Conservation (phyloP, 129 eudicot species). For the Pseudognaphalium luteoalbum region DNA sequence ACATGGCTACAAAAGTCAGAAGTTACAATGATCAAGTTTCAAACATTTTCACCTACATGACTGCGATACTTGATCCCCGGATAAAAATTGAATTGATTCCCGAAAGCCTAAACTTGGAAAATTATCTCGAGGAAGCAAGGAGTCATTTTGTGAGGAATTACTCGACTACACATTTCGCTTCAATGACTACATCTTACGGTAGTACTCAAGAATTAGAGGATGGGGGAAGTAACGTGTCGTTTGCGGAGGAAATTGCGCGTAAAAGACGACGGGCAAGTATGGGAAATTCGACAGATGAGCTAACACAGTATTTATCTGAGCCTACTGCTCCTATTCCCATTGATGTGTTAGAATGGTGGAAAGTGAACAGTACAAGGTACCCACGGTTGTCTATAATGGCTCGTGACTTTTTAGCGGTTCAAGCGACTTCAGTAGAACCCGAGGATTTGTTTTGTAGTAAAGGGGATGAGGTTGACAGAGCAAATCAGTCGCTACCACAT, state of each 20-base stretch:
- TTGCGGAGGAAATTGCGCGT: constrained; percentile 97
- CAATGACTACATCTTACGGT: constrained; percentile 44
- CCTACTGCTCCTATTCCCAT: constrained; percentile 78
- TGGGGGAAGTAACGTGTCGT: constrained; percentile 62
- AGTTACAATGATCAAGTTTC: constrained; percentile 65
- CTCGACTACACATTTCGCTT: constrained; percentile 55
- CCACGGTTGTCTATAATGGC: constrained; percentile 89
- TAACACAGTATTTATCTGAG: constrained; percentile 79
- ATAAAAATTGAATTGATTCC: constrained; percentile 84
- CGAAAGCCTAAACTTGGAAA: constrained; percentile 68
- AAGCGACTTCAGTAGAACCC: constrained; percentile 65
- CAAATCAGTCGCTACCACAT: constrained; percentile 45
- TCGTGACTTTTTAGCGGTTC: constrained; percentile 80
- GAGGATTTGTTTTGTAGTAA: constrained; percentile 72
- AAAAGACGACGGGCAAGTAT: constrained; percentile 76
- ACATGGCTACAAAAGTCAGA: constrained; percentile 63
- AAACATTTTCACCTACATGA: constrained; percentile 78
- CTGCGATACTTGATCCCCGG: constrained; percentile 88
- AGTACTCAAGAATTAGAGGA: constrained; percentile 55
- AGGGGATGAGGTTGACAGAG: constrained; percentile 77
- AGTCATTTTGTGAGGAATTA: constrained; percentile 71
- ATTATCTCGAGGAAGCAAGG: constrained; percentile 74
- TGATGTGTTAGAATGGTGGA: constrained; percentile 96
- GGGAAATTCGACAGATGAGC: constrained; percentile 71
- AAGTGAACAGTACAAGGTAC: constrained; percentile 71